Percentiles rank a stretch among this genome's conserved stretches.
These are phyloP conservation scores for Endocarpon pusillum DNA, from an alignment of 495 filamentous ascomycete species.

Conservation along the genomic window DNA sequence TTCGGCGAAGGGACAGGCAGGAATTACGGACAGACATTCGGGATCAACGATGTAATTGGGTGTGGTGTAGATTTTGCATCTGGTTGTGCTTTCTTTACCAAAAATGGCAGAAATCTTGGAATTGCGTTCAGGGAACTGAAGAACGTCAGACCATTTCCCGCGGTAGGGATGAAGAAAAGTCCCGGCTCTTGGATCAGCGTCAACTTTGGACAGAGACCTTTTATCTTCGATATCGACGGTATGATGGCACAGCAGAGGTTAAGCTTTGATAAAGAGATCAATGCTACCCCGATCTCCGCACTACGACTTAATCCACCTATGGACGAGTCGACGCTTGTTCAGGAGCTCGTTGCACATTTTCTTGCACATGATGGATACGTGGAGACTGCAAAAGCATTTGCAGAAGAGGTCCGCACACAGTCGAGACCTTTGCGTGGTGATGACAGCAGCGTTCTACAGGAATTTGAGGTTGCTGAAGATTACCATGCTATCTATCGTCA, in stretches of 20 bases:
- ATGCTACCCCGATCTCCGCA: conserved; percentile 27
- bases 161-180: conserved; percentile 80
- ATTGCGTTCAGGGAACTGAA: conserved; percentile 68
- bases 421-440: conserved; percentile 43
- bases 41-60: conserved; percentile 63
- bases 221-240: conserved; percentile 82
- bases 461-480: conserved; percentile 68
- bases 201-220: conserved; percentile 85
- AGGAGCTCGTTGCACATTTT: conserved; percentile 72
- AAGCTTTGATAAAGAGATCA: conserved; percentile 40
- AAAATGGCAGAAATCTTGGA: conserved; percentile 67
- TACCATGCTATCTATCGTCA: conserved; percentile 77
- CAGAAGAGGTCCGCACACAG: conserved; percentile 63
- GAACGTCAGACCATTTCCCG: conserved; percentile 57
- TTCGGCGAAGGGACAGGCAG: conserved; percentile 52
- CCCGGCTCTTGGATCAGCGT: conserved; percentile 63
- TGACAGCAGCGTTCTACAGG: conserved; percentile 31
- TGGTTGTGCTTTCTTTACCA: conserved; percentile 83
- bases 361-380: conserved; percentile 91
- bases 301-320: conserved; percentile 52
- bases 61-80: conserved; percentile 89
- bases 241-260: conserved; percentile 53
- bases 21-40: conserved; percentile 57
- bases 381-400: conserved; percentile 83
- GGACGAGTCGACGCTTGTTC: conserved; percentile 61